Base-by-base conservation (phyloP, 352 stramenopile genomes). In the Phytophthora agathidicida region DNA sequence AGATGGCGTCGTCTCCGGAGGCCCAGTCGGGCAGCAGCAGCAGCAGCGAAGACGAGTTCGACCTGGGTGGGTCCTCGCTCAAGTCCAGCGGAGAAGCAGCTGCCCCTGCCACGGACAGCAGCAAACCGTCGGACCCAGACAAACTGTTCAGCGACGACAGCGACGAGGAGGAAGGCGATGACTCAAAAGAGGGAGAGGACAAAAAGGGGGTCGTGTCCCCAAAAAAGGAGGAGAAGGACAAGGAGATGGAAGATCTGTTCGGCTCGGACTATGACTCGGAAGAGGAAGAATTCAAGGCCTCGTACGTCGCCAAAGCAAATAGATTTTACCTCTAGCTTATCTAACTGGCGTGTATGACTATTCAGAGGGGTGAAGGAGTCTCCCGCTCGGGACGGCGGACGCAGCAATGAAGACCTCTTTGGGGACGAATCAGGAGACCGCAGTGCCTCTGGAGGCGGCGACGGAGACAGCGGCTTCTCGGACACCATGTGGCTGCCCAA, bases 201-300 rank as follows among this genome's bases (percentile, higher is more conserved):
- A 73, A 71, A 48, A 60, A 17, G 20, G 56, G 37, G 14, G 68
- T 52, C 19, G 6, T 42, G 43, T 58, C 52, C 8, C 26, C 37
- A 14, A 79, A 79, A 47, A 60, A 60, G 7, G 65, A 83, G n/a
- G 69, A 76, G 13, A 93, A 91, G 26, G 80, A 89, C 46, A 86
- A 89, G 37, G 86, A 94, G 65, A 95, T 95, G 83, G 80, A 90
- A 48, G 86, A 95, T n/a, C 73, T 95, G 17, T 95, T 95, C 50
- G 86, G 86, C 43, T 95, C 86, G 31, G 86, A 95, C 56, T 95
- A 95, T 62, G 86, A 95, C 65, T 95, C 86, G 51, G 86, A 91
- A 45, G 85, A 94, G 56, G 86, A 95, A 43, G 86, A 95, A 51
- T 93, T 95, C 71, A 93, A 95, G 61, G 86, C 86, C 35, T 89